phyloP scores from a whole-genome alignment of 805 yeast species.

The Myxozyma geophila region DNA sequence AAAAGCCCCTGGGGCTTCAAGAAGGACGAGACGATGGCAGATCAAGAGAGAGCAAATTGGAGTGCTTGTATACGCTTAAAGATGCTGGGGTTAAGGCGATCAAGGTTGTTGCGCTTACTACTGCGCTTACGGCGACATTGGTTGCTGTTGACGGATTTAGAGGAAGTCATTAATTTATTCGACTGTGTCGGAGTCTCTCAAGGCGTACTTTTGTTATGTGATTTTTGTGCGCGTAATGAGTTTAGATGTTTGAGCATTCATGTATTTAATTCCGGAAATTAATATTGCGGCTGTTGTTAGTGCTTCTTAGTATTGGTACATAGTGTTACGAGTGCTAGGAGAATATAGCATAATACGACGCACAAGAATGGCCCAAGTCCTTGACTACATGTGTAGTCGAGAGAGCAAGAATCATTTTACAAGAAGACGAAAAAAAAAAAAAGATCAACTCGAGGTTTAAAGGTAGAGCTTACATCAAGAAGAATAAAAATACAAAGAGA shows the following conservation, averaged over 20 bases:
- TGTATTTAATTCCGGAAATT: too few relatives aligned
- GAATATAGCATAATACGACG: too few relatives aligned
- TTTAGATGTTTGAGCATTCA: not conserved
- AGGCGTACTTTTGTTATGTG: not conserved
- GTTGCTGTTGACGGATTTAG: conserved; percentile 3
- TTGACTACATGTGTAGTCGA: too few relatives aligned
- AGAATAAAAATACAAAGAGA: not conserved
- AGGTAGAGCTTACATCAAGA: not conserved
- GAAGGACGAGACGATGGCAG: conserved; percentile 6
- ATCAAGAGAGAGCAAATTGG: not conserved
- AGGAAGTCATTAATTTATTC: conserved; percentile 3
- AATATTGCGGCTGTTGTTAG: too few relatives aligned
- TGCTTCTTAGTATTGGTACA: too few relatives aligned
- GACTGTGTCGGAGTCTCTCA: not conserved
- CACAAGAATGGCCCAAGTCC: too few relatives aligned
- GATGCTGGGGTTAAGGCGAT: not conserved
- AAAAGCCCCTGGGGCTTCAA: not conserved
- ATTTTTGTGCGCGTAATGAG: not conserved
- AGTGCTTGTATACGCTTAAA: not conserved
- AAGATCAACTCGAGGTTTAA: too few relatives aligned
- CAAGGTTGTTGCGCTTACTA: not conserved
- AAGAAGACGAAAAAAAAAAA: too few relatives aligned
- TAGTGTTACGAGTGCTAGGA: too few relatives aligned
- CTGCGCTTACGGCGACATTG: not conserved
- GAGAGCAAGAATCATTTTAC: too few relatives aligned